A percentile compares a stretch with the other conserved stretches of the same genome.
Evolutionary conservation across 1,139 yeast genomes (phyloP).

Genomic region (Suhomyces wounanorum): DNA sequence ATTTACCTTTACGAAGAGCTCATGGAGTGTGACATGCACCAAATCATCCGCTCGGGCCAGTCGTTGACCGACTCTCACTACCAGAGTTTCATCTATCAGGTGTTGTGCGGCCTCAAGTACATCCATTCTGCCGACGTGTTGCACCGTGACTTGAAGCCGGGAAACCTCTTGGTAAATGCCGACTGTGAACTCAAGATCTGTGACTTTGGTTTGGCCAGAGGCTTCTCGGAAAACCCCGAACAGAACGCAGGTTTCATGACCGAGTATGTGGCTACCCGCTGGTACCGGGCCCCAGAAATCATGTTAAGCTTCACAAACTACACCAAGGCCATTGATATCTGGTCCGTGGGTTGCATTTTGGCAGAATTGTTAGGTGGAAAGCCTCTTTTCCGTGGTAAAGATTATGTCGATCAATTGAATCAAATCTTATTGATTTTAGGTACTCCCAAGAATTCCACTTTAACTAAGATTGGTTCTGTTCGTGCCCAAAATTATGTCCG

Average conservation of each 20-base stretch:
- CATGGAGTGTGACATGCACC: constrained; percentile 99
- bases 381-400: constrained; percentile 91
- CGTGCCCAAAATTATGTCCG: constrained; percentile 93
- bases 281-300: constrained; percentile 98
- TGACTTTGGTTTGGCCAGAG: constrained; percentile 96
- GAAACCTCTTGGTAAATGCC: constrained; percentile 88
- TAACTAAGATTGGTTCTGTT: constrained; percentile 80
- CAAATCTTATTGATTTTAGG: constrained; percentile 85
- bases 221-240: constrained; percentile 83
- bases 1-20: constrained; percentile 89
- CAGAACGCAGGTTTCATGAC: constrained; percentile 90
- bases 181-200: constrained; percentile 96
- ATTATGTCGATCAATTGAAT: constrained; percentile 92
- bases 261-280: constrained; percentile 95
- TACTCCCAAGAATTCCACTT: constrained; percentile 84
- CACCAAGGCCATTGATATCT: constrained; percentile 92
- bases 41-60: constrained; percentile 90
- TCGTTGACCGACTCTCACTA: constrained; percentile 93
- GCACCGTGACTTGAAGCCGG: constrained; percentile 94
- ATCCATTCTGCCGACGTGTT: constrained; percentile 95
- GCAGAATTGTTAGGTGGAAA: constrained; percentile 92
- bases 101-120: constrained; percentile 87
- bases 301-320: constrained; percentile 92
- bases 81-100: constrained; percentile 90
- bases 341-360: constrained; percentile 96